phyloP scores from a whole-genome alignment of 2,329 filamentous ascomycete species.

The Trichophyton equinum region DNA sequence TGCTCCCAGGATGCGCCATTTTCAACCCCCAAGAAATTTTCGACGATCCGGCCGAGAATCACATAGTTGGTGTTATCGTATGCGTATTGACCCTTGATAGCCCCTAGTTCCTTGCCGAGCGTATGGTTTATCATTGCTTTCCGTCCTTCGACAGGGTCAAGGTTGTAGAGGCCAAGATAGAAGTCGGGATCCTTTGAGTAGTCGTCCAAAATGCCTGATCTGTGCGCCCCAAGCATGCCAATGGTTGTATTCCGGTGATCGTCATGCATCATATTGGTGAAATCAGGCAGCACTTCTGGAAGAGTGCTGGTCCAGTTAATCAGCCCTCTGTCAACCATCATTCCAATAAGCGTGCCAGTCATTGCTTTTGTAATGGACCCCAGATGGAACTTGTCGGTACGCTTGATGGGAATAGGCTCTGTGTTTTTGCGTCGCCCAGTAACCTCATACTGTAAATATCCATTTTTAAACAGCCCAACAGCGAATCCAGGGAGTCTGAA shows the following conservation, averaged over 20 bases:
- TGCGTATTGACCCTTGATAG: conserved; percentile 1
- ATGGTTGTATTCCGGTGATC: conserved; percentile 8
- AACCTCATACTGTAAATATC: neutral
- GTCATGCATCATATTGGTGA: neutral
- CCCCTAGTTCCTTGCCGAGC: conserved; percentile 1
- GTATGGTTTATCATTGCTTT: conserved; percentile 3
- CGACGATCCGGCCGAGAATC: conserved; percentile 7
- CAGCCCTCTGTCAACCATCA: conserved; percentile 7
- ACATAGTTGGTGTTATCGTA: conserved; percentile 11
- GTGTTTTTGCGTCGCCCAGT: conserved; percentile 5
- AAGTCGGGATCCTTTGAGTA: neutral
- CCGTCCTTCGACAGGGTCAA: conserved; percentile 4
- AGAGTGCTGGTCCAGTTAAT: conserved; percentile 8
- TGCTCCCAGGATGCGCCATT: conserved; percentile 6
- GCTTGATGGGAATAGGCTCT: neutral
- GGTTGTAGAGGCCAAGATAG: conserved; percentile 5
- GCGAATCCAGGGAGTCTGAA: conserved; percentile 7
- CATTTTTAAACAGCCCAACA: neutral
- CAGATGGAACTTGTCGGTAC: conserved; percentile 7
- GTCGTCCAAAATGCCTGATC: conserved; percentile 6
- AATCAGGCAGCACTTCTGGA: conserved; percentile 4
- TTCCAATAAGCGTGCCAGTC: conserved; percentile 8
- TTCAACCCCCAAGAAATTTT: conserved; percentile 4
- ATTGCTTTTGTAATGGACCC: conserved; percentile 9
- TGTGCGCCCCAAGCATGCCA: conserved; percentile 8